A percentile compares a stretch with the other conserved stretches of the same genome.
Conservation (phyloP, 768 basidiomycete genomes). For the Pleurotus ostreatus region DNA sequence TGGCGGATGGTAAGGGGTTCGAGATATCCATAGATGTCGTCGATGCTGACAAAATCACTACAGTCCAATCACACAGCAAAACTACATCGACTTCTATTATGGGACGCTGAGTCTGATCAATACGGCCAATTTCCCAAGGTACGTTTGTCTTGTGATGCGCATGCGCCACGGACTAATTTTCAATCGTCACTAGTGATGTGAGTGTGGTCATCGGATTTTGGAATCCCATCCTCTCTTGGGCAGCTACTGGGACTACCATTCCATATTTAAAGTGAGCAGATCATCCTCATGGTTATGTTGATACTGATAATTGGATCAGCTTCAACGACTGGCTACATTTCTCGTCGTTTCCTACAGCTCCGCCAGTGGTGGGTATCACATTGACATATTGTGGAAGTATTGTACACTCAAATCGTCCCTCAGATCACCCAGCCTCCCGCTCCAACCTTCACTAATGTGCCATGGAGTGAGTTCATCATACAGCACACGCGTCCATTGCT, state of each 20-base stretch:
- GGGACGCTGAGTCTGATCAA: slow-evolving; percentile 8
- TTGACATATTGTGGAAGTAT: too few species aligned
- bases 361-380: neutral
- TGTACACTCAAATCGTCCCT: neutral
- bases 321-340: slow-evolving; percentile 13
- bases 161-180: neutral
- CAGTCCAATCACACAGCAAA: slow-evolving; percentile 18
- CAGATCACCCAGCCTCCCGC: slow-evolving; percentile 3
- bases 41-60: too few species aligned
- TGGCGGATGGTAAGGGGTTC: slow-evolving; percentile 10
- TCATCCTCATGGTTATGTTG: neutral
- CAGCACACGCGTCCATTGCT: neutral
- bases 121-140: slow-evolving; percentile 11
- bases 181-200: neutral
- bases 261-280: slow-evolving; percentile 10
- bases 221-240: slow-evolving; percentile 9
- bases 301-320: neutral
- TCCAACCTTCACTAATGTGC: neutral
- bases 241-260: slow-evolving; percentile 10
- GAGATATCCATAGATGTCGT: too few species aligned
- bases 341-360: slow-evolving; percentile 7
- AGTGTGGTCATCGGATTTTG: slow-evolving; percentile 7
- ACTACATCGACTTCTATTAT: slow-evolving; percentile 17
- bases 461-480: slow-evolving; percentile 9
- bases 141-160: neutral